Conservation (phyloP, 495 filamentous ascomycete species). For the Aspergillus asperescens region DNA sequence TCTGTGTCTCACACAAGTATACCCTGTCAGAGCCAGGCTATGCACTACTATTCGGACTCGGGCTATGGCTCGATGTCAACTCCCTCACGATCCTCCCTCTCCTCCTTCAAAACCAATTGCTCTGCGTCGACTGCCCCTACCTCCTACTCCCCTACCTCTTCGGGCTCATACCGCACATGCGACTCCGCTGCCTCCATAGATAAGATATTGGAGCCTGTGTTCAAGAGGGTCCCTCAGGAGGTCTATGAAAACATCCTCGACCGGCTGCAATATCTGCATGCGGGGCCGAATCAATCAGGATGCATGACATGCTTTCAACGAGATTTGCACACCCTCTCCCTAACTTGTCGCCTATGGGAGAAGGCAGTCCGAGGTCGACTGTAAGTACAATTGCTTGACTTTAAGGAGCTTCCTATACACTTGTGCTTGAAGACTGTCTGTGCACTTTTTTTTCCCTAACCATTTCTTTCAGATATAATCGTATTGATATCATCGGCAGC, state of each 20-base stretch:
- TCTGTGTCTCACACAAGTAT: conserved; percentile 29
- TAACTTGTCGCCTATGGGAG: conserved; percentile 64
- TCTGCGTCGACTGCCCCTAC: conserved; percentile 37
- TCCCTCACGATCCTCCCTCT: conserved; percentile 34
- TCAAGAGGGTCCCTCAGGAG: conserved; percentile 50
- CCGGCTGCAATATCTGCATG: conserved; percentile 48
- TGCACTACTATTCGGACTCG: conserved; percentile 22
- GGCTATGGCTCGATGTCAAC: conserved; percentile 28
- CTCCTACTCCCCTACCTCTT: conserved; percentile 35
- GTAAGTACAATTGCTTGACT: conserved; percentile 38
- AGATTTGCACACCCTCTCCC: conserved; percentile 61
- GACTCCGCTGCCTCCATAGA: conserved; percentile 36
- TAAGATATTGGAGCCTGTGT: conserved; percentile 33
- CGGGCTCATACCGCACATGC: conserved; percentile 32
- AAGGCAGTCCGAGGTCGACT: conserved; percentile 58
- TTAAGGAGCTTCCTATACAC: not conserved
- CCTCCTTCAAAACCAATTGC: conserved; percentile 41
- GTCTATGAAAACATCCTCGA: conserved; percentile 54
- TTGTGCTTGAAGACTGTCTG: not conserved
- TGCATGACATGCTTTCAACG: conserved; percentile 77
- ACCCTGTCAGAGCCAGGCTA: conserved; percentile 16
- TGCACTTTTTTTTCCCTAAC: not conserved
- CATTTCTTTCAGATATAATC: conserved; percentile 51
- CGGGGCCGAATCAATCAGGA: conserved; percentile 34
- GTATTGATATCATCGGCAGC: conserved; percentile 62